Percentiles rank a stretch among this genome's conserved stretches.
phyloP scores from a whole-genome alignment of 441 rosid species.

The Aleurites moluccanus region DNA sequence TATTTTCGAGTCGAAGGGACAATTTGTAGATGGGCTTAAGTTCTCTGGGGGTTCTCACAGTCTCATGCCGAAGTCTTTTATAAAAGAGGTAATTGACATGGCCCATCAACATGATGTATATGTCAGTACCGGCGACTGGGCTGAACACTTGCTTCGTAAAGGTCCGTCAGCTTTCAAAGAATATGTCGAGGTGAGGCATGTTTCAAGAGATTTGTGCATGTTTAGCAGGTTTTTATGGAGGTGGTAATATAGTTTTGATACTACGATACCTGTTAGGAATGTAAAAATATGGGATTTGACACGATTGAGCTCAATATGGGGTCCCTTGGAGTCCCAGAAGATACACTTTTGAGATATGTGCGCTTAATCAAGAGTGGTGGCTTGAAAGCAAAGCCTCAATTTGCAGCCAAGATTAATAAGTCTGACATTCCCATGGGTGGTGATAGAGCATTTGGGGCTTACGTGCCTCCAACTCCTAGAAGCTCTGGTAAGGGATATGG shows the following conservation, averaged over 20 bases:
- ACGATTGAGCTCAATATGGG: slow-evolving; percentile 78
- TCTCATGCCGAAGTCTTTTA: slow-evolving; percentile 68
- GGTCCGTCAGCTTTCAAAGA: slow-evolving; percentile 79
- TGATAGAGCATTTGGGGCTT: slow-evolving; percentile 79
- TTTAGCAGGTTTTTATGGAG: neutral
- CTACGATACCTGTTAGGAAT: slow-evolving; percentile 65
- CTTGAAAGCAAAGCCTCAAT: slow-evolving; percentile 78
- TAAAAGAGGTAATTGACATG: slow-evolving; percentile 65
- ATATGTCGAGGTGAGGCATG: slow-evolving; percentile 58
- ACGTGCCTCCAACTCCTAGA: slow-evolving; percentile 60
- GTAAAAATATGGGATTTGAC: slow-evolving; percentile 85
- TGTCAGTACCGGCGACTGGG: slow-evolving; percentile 94
- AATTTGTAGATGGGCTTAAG: slow-evolving; percentile 87
- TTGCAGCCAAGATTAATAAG: slow-evolving; percentile 66
- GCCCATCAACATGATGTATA: slow-evolving; percentile 80
- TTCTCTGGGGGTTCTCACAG: slow-evolving; percentile 85
- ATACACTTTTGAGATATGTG: slow-evolving; percentile 74
- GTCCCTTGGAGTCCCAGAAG: slow-evolving; percentile 80
- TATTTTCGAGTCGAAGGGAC: slow-evolving; percentile 79
- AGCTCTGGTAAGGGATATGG: slow-evolving; percentile 53
- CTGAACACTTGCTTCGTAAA: slow-evolving; percentile 65
- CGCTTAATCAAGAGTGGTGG: slow-evolving; percentile 78
- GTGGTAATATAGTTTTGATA: neutral
- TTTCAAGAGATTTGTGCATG: neutral
- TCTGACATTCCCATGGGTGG: slow-evolving; percentile 62